Evolutionary conservation across 179 eudicot genomes (phyloP).

Genomic region (Vitellaria paradoxa): DNA sequence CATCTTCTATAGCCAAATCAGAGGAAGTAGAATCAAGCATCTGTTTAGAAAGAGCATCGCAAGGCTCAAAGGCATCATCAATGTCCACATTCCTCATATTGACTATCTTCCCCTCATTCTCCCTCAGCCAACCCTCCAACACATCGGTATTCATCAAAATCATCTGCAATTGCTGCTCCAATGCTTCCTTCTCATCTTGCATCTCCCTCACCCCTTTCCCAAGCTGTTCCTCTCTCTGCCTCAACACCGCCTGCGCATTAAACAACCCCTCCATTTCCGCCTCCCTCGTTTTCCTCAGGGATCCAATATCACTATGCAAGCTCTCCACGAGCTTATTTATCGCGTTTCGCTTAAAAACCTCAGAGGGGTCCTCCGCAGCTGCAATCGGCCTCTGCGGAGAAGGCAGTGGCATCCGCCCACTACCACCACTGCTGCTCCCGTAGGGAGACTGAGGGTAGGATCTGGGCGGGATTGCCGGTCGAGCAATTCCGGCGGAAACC

Average conservation of each 20-base stretch:
- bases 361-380: slow-evolving; percentile 54
- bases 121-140: slow-evolving; percentile 73
- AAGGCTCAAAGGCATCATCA: slow-evolving; percentile 65
- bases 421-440: slow-evolving; percentile 20
- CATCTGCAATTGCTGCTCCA: slow-evolving; percentile 85
- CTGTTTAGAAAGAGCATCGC: slow-evolving; percentile 70
- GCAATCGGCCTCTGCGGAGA: slow-evolving; percentile 22
- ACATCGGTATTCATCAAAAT: slow-evolving; percentile 64
- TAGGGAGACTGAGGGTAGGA: slow-evolving; percentile 54
- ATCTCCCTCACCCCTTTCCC: slow-evolving; percentile 63
- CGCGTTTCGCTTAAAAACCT: slow-evolving; percentile 74
- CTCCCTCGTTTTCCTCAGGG: slow-evolving; percentile 68
- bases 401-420: slow-evolving; percentile 34
- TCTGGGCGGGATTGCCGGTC: slow-evolving; percentile 43
- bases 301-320: slow-evolving; percentile 62
- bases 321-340: slow-evolving; percentile 64
- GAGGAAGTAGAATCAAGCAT: slow-evolving; percentile 68
- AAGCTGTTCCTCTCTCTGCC: slow-evolving; percentile 54
- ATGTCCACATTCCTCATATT: slow-evolving; percentile 34
- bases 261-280: slow-evolving; percentile 79
- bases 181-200: slow-evolving; percentile 74
- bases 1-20: slow-evolving; percentile 90
- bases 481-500: slow-evolving; percentile 20
- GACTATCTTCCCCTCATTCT: slow-evolving; percentile 54
- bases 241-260: slow-evolving; percentile 54